Evolutionary conservation across 352 stramenopile species (phyloP).

Genomic region (Thalassiosira mediterranea): DNA sequence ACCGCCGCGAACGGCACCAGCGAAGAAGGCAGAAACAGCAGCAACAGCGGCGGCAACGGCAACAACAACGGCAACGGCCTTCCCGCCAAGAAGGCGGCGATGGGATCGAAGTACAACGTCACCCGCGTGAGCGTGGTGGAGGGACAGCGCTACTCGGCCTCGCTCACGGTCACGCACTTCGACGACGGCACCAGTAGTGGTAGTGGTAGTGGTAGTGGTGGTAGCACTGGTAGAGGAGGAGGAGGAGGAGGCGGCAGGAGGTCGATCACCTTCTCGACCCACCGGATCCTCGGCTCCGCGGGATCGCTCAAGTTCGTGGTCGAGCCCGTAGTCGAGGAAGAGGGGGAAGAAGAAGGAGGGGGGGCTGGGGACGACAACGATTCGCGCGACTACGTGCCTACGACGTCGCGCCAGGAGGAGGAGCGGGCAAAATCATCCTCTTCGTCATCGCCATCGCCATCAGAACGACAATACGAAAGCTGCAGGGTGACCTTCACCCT

Average conservation of each 20-base stretch:
- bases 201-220: too few species aligned
- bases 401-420: neutral
- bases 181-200: neutral
- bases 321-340: neutral
- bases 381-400: too few species aligned
- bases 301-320: slow-evolving; percentile 10
- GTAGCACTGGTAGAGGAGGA: too few species aligned
- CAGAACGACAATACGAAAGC: neutral
- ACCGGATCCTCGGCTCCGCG: slow-evolving; percentile 11
- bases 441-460: too few species aligned
- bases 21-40: neutral
- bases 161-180: slow-evolving; percentile 7
- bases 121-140: slow-evolving; percentile 12
- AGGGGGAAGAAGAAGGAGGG: neutral
- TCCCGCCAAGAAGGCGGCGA: neutral
- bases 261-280: slow-evolving; percentile 2
- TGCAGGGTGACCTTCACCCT: slow-evolving; percentile 5
- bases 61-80: neutral
- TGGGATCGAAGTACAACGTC: slow-evolving; percentile 12
- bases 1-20: too few species aligned
- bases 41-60: neutral
- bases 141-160: slow-evolving; percentile 4
- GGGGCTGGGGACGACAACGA: neutral
- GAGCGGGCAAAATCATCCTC: too few species aligned
- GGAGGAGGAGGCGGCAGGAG: neutral